A percentile compares a stretch with the other conserved stretches of the same genome.
These are phyloP conservation scores for Cymbopogon citratus DNA, from an alignment of 176 grass and related monocot genomes.

Conservation along the genomic window DNA sequence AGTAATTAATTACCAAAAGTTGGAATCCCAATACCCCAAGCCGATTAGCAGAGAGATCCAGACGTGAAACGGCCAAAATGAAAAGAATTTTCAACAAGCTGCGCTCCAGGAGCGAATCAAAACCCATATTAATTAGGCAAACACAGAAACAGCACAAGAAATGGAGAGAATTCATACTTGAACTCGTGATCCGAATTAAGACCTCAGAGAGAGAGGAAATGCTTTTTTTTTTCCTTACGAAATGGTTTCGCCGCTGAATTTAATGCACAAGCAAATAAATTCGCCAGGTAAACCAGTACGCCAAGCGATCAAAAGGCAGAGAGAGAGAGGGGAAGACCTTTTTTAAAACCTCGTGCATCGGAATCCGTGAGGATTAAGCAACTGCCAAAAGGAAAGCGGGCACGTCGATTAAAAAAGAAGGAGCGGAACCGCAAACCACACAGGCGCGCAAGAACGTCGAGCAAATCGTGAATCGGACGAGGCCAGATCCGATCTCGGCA, in stretches of 20 bases:
- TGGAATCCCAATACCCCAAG: constrained; percentile 28
- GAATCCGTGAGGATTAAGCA: constrained; percentile 88
- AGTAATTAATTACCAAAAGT: constrained; percentile 34
- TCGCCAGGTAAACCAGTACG: constrained; percentile 52
- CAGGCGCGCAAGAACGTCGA: background rate
- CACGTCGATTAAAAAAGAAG: constrained; percentile 38
- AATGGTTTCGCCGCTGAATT: constrained; percentile 41
- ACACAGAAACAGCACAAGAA: constrained; percentile 1
- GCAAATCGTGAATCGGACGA: constrained; percentile 19
- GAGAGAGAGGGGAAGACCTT: constrained; percentile 1
- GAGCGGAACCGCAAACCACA: constrained; percentile 1
- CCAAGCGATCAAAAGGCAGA: constrained; percentile 56
- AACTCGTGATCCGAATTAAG: constrained; percentile 47
- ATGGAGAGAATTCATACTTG: constrained; percentile 19
- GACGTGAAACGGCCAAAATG: constrained; percentile 8
- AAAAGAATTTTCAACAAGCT: constrained; percentile 24
- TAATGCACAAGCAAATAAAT: constrained; percentile 51
- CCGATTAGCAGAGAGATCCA: constrained; percentile 4
- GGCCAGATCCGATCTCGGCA: constrained; percentile 40
- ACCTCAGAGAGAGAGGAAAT: constrained; percentile 2
- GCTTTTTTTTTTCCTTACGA: background rate
- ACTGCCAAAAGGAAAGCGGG: constrained; percentile 49
- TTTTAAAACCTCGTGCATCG: constrained; percentile 69
- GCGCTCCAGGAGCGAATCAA: constrained; percentile 25
- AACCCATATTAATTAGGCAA: constrained; percentile 23